Percentiles rank a stretch among this genome's conserved stretches.
phyloP scores from a whole-genome alignment of 2,329 filamentous ascomycete species.

The Pyrenochaeta sp. region DNA sequence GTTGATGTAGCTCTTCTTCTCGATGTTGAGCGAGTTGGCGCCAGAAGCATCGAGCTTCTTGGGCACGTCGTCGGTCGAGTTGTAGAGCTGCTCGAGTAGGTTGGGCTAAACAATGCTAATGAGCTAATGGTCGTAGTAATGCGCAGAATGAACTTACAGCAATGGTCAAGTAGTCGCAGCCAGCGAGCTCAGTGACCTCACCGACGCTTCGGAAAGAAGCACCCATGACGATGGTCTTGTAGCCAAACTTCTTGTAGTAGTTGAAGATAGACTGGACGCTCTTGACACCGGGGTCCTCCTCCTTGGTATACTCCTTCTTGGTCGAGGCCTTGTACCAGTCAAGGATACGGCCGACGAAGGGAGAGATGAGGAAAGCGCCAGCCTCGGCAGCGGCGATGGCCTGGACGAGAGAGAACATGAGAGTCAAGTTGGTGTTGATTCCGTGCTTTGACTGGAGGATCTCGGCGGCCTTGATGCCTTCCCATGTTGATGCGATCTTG shows the following conservation, averaged over 20 bases:
- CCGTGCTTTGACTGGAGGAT: conserved; percentile 95
- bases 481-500: conserved; percentile 99
- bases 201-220: conserved; percentile 96
- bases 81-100: conserved; percentile 92
- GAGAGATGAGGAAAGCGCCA: conserved; percentile 95
- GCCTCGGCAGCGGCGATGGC: conserved; percentile 97
- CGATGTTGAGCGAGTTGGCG: conserved; percentile 74
- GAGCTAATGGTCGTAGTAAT: background rate
- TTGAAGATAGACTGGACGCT: conserved; percentile 95
- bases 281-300: conserved; percentile 95
- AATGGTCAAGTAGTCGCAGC: conserved; percentile 99
- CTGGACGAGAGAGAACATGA: conserved; percentile 96
- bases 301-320: conserved; percentile 90
- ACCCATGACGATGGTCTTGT: conserved; percentile 99
- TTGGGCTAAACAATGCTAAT: conserved; percentile 68
- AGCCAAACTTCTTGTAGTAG: conserved; percentile 99
- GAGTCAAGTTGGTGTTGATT: conserved; percentile 98
- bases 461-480: conserved; percentile 98
- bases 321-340: conserved; percentile 98
- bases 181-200: conserved; percentile 97
- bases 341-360: conserved; percentile 98
- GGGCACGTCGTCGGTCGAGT: conserved; percentile 81
- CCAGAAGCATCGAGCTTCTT: conserved; percentile 85
- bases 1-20: conserved; percentile 91
- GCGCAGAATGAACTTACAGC: conserved; percentile 67